These are phyloP conservation scores for Hyphopichia khmerensis DNA, from an alignment of 1,139 yeast genomes.

Conservation along the genomic window DNA sequence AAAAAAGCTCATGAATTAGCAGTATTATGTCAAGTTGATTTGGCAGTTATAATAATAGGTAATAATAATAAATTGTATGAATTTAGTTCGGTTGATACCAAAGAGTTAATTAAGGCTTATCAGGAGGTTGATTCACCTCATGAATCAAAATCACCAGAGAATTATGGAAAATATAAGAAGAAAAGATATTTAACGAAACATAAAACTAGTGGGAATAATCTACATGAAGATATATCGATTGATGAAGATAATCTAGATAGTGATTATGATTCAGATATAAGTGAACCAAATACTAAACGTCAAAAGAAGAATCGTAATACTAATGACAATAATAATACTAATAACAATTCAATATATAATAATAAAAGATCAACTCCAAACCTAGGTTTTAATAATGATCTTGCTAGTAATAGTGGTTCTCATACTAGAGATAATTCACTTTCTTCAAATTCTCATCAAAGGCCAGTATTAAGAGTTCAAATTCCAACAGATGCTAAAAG, in stretches of 20 bases:
- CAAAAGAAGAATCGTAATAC: conserved; percentile 13
- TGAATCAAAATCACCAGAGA: conserved; percentile 61
- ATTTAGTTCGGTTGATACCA: conserved; percentile 70
- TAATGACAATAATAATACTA: background rate
- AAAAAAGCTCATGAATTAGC: conserved; percentile 96
- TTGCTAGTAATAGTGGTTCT: background rate
- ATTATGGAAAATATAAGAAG: conserved; percentile 49
- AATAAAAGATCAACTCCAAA: conserved; percentile 7
- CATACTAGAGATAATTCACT: conserved; percentile 4
- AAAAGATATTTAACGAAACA: conserved; percentile 22
- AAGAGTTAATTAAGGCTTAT: conserved; percentile 59
- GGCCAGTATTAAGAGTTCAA: conserved; percentile 53
- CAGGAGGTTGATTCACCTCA: conserved; percentile 38
- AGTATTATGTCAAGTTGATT: conserved; percentile 87
- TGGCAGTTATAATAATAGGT: conserved; percentile 89
- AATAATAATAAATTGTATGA: conserved; percentile 79
- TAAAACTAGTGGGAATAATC: conserved; percentile 10
- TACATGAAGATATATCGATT: conserved; percentile 17
- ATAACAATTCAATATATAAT: background rate
- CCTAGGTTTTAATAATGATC: conserved; percentile 3
- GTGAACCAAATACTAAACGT: conserved; percentile 30
- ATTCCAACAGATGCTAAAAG: conserved; percentile 44
- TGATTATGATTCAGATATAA: conserved; percentile 29
- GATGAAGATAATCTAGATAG: conserved; percentile 22
- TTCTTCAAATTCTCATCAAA: conserved; percentile 14